Evolutionary conservation across 139 green algal genomes (phyloP), one percentile per base, ranked within the genome.

Genomic region (Picochlorum sp.): DNA sequence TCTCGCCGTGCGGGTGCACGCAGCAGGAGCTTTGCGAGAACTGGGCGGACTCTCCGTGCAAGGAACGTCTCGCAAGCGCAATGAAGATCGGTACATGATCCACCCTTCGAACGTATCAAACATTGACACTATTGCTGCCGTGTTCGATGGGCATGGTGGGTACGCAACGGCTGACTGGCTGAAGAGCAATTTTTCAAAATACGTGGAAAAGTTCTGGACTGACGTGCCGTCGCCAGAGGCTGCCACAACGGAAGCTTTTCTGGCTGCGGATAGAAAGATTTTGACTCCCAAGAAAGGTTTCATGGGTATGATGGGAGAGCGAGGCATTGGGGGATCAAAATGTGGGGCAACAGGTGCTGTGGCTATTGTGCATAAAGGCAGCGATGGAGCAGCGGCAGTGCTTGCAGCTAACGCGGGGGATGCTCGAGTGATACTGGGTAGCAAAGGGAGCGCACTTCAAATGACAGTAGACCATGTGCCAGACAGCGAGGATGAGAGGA

Each of bases 401-500:
- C 97, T 97, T 69, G 75, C 88, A 16, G 92, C 92, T 7, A 92
- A 98, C 75, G 84, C 90, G 1, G 79, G 92, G 16, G 80, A 93
- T 14, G 34, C 97, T 56, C 72, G 98, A 18, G 59, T 82, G 16
- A 73, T 78, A 1, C 61, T 59, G 11, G 47, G n/a, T 2, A 41
- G 34, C 34, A 69, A 74, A 44, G 78, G 77, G 24, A 64, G 83
- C 61, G 62, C 82, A 2, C 13, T 91, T 4, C 82, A 94, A 77
- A 84, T 98, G 5, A 85, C 77, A 13, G 66, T 82, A 28, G 91
- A 97, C 67, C 91, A 97, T 67, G 87, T 94, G 58, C 92, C 92
- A 6, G 90, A 64, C 66, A 85, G 75, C 32, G 84, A 91, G 70
- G 65, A 66, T 18, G 89, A 96, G 78, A 79, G 88, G 11, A 68